Percentiles rank a stretch among this genome's conserved stretches.
Conservation (phyloP, 1,284 basidiomycete species). For the Ganoderma lucidum region DNA sequence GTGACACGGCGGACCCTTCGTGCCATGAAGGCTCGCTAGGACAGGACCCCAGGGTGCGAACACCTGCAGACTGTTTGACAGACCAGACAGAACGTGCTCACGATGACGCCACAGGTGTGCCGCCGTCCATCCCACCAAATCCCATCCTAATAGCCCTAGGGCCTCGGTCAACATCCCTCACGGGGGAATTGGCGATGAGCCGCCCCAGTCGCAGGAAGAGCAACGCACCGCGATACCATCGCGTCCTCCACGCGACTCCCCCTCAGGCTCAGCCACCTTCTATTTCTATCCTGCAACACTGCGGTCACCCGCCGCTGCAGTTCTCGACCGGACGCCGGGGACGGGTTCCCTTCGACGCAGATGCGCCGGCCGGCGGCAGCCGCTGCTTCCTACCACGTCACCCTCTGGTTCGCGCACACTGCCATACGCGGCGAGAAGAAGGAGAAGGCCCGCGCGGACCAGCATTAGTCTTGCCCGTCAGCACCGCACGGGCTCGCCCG, state of each 20-base stretch:
- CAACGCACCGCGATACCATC: not conserved
- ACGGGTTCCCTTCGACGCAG: not conserved
- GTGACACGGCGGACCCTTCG: not conserved
- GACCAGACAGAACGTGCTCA: not conserved
- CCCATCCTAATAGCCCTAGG: not conserved
- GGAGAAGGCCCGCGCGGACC: slow-evolving; percentile 12
- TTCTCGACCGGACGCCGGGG: not conserved
- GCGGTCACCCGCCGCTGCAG: not conserved
- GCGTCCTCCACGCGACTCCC: not conserved
- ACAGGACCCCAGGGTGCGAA: not conserved
- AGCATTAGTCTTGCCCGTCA: slow-evolving; percentile 21
- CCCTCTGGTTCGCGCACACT: slow-evolving; percentile 2
- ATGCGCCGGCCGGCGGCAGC: not conserved
- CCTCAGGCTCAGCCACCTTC: not conserved
- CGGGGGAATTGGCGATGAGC: not conserved
- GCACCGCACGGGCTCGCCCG: slow-evolving; percentile 16
- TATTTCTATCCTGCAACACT: not conserved
- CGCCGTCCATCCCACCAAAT: not conserved
- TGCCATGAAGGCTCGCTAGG: not conserved
- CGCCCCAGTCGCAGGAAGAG: not conserved
- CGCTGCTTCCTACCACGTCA: not conserved
- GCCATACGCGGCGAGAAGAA: slow-evolving; percentile 1
- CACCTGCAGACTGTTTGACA: not conserved
- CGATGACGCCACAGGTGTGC: not conserved
- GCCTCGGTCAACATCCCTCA: not conserved